Base-by-base conservation (phyloP, 2,329 filamentous ascomycete species). In the Aspergillus melleus region DNA sequence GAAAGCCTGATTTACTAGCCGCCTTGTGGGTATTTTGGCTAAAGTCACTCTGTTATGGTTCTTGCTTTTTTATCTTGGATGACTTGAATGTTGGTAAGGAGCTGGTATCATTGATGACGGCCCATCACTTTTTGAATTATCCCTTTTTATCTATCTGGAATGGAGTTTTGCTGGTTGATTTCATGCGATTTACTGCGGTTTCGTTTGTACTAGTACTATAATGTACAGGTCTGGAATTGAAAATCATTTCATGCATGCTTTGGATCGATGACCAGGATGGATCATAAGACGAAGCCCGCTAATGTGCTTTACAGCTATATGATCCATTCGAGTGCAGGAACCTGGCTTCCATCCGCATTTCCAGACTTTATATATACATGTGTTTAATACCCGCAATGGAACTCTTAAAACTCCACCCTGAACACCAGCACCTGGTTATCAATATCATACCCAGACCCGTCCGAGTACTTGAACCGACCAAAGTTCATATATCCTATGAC, bases 371-470 rank as follows among this genome's bases (percentile, higher is more conserved):
- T 11, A 50, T 49, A 8, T 19, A 39, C 6, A 10, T 6, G 32
- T 57, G 12, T 60, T 55, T 16, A 51, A 62, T 4, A 9, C 10
- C 16, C 5, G 24, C 53, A 12, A 2, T 30, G 26, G 26, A 19
- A 2, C 12, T 39, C 50, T 55, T 59, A 73, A 46, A 73, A 70
- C 47, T 68, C 61, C 19, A 73, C 54, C 49, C 67, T 66, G 74
- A 89, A 90, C 3, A 88, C 84, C 67, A 90, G 71, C 6, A 82
- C 84, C 74, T 90, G 88, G 58, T 80, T 88, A 61, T 88, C 82
- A 42, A 90, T 69, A 60, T 82, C 80, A 64, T 78, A 86, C 0
- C 86, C 86, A 29, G 81, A 84, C 4, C 69, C 75, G 67, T 90
- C 88, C 2, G 76, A 72, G 65, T 87, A 90, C 9, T 72, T 71